Evolutionary conservation across 2,329 filamentous ascomycete species (phyloP), one percentile per base, ranked within the genome.

Genomic region (Pestalotiopsis sp.): DNA sequence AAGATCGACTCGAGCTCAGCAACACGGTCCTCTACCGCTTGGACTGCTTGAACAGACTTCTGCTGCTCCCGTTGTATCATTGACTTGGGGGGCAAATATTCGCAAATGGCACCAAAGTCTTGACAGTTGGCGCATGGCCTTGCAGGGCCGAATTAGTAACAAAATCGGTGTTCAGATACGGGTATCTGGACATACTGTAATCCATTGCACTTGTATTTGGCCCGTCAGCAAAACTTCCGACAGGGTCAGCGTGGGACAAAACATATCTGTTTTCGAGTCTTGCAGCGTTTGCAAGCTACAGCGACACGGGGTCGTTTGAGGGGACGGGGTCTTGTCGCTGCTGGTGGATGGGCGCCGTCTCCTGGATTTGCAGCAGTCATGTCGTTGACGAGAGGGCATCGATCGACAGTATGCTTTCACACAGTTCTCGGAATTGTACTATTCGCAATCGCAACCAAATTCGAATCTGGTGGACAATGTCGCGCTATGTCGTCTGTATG

Each of bases 71-170:
- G 74, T 9, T 77, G 78, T 11, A 80, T 70, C 20, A 81, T 77
- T 45, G 73, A 76, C 71, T 78, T 80, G 14, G 78, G 76, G 39
- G 79, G 71, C 61, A 81, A 57, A 70, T 80, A 81, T 72, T 80
- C 77, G 66, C 75, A 78, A 14, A 73, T 72, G 52, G 80, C 79
- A 3, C 66, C 56, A 45, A 71, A 68, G 45, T 72, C 71, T 61
- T 69, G 41, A 68, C 58, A 66, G 49, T 68, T 70, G 31, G 66
- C 62, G 38, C 66, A 52, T 27, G 25, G 13, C 4, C 57, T 66
- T 59, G 1, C 31, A 41, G 52, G 14, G 12, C 11, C 7, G 17
- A 25, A 12, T 63, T 12, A 36, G 31, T 41, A 59, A 20, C 31
- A 31, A 27, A 38, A 9, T 59, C n/a, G 11, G n/a, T 39, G n/a